phyloP scores from a whole-genome alignment of 306 rosid genomes.

The cucumber (Cucumis sativus) region Cucumber_9930_V3 NC_026657.2:23492501-23493000 shows the following conservation, averaged over 20 bases:
- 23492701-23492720: neutral
- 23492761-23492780: neutral
- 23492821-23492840: too few species aligned
- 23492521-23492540: neutral
- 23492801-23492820: neutral
- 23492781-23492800: neutral
- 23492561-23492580: neutral
- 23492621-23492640: constrained; percentile 9
- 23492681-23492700: neutral
- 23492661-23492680: neutral
- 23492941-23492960: too few species aligned
- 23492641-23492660: neutral
- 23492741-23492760: constrained; percentile 4
- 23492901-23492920: too few species aligned
- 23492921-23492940: too few species aligned
- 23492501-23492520: neutral
- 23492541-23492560: neutral
- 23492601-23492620: neutral
- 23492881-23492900: too few species aligned
- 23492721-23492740: constrained; percentile 1
- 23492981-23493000: too few species aligned
- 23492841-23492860: too few species aligned
- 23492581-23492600: neutral
- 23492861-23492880: too few species aligned
- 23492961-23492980: too few species aligned